phyloP scores from a whole-genome alignment of 2,329 filamentous ascomycete genomes.

The Nemania bipapillata region DNA sequence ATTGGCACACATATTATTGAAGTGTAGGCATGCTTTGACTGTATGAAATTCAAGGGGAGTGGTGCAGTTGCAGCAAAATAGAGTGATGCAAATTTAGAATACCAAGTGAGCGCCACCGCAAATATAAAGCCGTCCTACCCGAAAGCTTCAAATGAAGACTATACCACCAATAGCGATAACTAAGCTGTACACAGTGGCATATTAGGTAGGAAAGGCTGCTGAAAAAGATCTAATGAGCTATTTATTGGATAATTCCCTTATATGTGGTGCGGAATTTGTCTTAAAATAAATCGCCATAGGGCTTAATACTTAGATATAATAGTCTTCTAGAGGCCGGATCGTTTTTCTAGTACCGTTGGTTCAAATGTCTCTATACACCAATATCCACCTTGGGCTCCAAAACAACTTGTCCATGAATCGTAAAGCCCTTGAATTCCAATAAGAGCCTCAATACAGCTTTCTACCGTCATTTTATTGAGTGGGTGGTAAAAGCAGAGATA shows the following conservation, averaged over 20 bases:
- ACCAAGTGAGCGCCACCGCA: background rate
- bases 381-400: too few relatives aligned
- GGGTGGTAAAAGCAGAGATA: background rate
- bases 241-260: too few relatives aligned
- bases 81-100: slow-evolving; percentile 24
- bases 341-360: too few relatives aligned
- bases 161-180: background rate
- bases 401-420: too few relatives aligned
- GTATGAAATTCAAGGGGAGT: background rate
- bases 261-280: background rate
- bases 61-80: slow-evolving; percentile 1
- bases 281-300: too few relatives aligned
- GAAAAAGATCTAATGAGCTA: too few relatives aligned
- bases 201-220: too few relatives aligned
- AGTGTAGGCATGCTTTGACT: background rate
- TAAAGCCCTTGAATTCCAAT: too few relatives aligned
- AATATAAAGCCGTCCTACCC: slow-evolving; percentile 21
- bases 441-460: too few relatives aligned
- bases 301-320: too few relatives aligned
- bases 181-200: background rate
- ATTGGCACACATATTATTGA: slow-evolving; percentile 25
- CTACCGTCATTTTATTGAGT: background rate
- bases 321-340: too few relatives aligned
- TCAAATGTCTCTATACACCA: too few relatives aligned
- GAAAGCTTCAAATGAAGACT: background rate